These are phyloP conservation scores for Malus hybrid DNA, from an alignment of 331 rosid genomes.

Conservation along the genomic window DNA sequence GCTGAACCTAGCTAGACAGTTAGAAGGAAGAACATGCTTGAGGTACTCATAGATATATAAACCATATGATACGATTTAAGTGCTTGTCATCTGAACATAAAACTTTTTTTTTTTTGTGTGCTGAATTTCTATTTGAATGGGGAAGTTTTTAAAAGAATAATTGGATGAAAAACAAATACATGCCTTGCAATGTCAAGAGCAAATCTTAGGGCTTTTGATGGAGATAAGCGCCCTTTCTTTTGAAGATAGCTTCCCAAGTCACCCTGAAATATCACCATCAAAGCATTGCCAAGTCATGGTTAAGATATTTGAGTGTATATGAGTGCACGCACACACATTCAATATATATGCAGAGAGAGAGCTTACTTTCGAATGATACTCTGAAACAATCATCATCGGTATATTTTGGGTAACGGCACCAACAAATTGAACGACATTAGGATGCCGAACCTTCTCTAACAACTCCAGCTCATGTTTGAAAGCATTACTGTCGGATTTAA, in stretches of 20 bases:
- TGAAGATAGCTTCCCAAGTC: constrained; percentile 77
- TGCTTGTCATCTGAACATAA: not conserved
- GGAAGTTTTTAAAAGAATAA: not conserved
- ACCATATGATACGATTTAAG: not conserved
- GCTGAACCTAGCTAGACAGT: constrained; percentile 1
- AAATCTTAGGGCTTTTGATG: constrained; percentile 74
- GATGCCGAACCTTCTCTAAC: constrained; percentile 97
- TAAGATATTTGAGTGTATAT: not conserved
- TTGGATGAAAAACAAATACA: constrained; percentile 27
- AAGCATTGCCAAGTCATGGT: constrained; percentile 20
- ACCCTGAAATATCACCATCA: constrained; percentile 53
- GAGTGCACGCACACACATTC: not conserved
- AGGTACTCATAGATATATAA: not conserved
- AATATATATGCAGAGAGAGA: constrained; percentile 2
- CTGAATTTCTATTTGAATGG: not conserved
- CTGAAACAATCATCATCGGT: constrained; percentile 99
- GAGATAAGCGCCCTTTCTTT: constrained; percentile 91
- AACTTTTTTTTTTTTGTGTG: not conserved
- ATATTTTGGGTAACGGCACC: constrained; percentile 98
- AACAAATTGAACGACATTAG: constrained; percentile 94
- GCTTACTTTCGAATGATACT: constrained; percentile 83
- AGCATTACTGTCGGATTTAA: constrained; percentile 46
- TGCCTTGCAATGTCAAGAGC: constrained; percentile 94
- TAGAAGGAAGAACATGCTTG: constrained; percentile 5
- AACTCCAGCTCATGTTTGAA: constrained; percentile 87